A percentile compares a stretch with the other conserved stretches of the same genome.
These are phyloP conservation scores for Beverwykella pulmonaria DNA, from an alignment of 495 filamentous ascomycete genomes.

Conservation along the genomic window DNA sequence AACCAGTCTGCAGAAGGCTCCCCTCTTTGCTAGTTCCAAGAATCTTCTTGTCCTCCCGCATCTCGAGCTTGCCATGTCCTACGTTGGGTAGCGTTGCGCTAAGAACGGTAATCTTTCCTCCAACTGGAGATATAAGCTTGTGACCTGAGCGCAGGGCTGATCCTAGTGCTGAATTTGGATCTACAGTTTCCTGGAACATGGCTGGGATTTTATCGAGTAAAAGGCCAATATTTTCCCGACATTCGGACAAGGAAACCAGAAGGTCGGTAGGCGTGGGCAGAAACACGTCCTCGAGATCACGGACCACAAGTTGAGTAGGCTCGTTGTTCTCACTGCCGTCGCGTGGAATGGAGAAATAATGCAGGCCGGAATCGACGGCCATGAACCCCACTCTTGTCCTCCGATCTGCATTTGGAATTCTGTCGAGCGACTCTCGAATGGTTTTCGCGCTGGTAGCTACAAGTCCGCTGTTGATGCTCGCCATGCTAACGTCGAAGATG, in stretches of 20 bases:
- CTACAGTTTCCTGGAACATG: slow-evolving; percentile 96
- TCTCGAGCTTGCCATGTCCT: slow-evolving; percentile 85
- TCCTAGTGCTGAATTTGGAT: slow-evolving; percentile 84
- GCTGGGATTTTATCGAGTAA: slow-evolving; percentile 90
- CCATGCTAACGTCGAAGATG: slow-evolving; percentile 94
- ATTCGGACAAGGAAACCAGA: slow-evolving; percentile 87
- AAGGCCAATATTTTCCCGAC: slow-evolving; percentile 82
- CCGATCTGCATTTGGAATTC: slow-evolving; percentile 95
- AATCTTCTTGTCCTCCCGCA: slow-evolving; percentile 95
- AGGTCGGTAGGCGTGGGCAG: slow-evolving; percentile 90
- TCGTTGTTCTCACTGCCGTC: slow-evolving; percentile 82
- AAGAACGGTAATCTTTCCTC: slow-evolving; percentile 91
- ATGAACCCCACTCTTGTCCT: slow-evolving; percentile 92
- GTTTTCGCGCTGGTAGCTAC: slow-evolving; percentile 90
- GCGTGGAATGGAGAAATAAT: slow-evolving; percentile 92
- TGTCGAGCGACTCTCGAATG: slow-evolving; percentile 91
- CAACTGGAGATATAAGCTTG: slow-evolving; percentile 88
- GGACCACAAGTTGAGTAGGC: slow-evolving; percentile 89
- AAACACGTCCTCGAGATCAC: slow-evolving; percentile 96
- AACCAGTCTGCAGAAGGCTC: slow-evolving; percentile 82
- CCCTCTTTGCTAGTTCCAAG: slow-evolving; percentile 93
- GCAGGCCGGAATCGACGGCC: slow-evolving; percentile 89
- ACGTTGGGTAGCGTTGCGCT: slow-evolving; percentile 88
- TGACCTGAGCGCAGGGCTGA: slow-evolving; percentile 90
- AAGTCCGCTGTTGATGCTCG: slow-evolving; percentile 88